Evolutionary conservation across 169 alveolate genomes (phyloP), one percentile per base, ranked within the genome.

Genomic region (Plasmodium yoelii): DNA sequence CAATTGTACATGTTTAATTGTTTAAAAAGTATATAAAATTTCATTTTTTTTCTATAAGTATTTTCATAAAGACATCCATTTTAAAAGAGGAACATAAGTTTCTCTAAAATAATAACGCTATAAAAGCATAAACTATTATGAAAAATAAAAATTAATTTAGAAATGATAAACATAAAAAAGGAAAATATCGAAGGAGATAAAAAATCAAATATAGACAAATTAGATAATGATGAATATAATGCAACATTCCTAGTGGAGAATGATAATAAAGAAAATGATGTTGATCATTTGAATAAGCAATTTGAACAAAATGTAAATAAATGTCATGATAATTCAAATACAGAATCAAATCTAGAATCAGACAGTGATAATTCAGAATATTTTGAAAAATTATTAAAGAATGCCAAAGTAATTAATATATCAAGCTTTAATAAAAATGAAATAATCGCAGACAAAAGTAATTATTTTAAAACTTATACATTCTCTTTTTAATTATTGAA

Each of bases 291-390:
- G 26, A 56, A 68, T 9, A 28, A 28, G 15, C 34, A 65, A 59
- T 55, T 51, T 80, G 82, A 42, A 26, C 18, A 80, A 67, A 80
- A 26, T 67, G 53, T 51, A 26, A 63, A 64, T 49, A 18, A 8
- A 28, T 68, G 28, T 26, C 84, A 67, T 5, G 71, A 55, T 18
- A 46, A 77, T 24, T 67, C 89, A 65, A 77, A 67, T 65, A 64
- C 65, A 61, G 89, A 77, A 63, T 77, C 89, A 64, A 77, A 69
- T 65, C 57, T 77, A 68, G 90, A 68, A 80, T 80, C 90, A n/a
- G 90, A 65, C 12, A 80, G 90, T 80, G 90, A 80, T 53, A 67
- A 80, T 61, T 80, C 90, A 61, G 90, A 80, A 80, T 67, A 67
- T 51, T 80, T 80, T 80, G 90, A 80, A 80, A 80, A 80, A 34